Conservation (phyloP, 768 basidiomycete genomes). For the Boletus bicolor region DNA sequence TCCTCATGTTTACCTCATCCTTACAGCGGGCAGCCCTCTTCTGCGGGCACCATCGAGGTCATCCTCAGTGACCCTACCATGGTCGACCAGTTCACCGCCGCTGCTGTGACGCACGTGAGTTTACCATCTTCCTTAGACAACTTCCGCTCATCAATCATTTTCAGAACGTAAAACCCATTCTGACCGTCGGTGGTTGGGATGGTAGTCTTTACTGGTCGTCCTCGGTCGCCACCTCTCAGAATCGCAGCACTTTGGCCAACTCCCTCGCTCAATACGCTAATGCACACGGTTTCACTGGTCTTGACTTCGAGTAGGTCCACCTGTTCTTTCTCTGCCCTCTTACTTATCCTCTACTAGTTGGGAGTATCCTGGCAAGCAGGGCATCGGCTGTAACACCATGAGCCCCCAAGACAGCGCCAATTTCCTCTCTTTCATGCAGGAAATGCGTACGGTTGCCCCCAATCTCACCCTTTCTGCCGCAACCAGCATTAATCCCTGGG, state of each 20-base stretch:
- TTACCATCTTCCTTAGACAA: neutral
- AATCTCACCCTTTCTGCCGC: constrained; percentile 74
- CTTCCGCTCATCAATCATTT: neutral
- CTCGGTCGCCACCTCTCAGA: constrained; percentile 49
- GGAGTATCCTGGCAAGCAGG: constrained; percentile 77
- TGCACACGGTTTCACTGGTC: constrained; percentile 53
- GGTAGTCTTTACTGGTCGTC: constrained; percentile 62
- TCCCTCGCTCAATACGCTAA: constrained; percentile 48
- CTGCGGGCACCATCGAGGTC: constrained; percentile 12
- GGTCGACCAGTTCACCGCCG: constrained; percentile 21
- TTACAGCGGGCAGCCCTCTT: constrained; percentile 24
- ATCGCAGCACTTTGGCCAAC: constrained; percentile 57
- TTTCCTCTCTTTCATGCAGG: constrained; percentile 72
- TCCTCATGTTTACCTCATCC: neutral
- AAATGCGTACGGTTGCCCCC: constrained; percentile 54
- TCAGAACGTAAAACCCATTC: constrained; percentile 53
- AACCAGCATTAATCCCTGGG: constrained; percentile 62
- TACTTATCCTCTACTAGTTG: constrained; percentile 46
- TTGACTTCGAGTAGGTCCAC: constrained; percentile 62
- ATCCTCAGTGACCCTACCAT: neutral
- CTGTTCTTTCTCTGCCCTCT: neutral
- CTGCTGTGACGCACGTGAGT: constrained; percentile 28
- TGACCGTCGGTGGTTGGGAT: constrained; percentile 68
- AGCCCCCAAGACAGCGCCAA: constrained; percentile 69
- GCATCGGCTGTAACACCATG: constrained; percentile 67